Percentiles rank a stretch among this genome's conserved stretches.
Conservation (phyloP, 257 asterid genomes). For the Agastache rugosa region DNA sequence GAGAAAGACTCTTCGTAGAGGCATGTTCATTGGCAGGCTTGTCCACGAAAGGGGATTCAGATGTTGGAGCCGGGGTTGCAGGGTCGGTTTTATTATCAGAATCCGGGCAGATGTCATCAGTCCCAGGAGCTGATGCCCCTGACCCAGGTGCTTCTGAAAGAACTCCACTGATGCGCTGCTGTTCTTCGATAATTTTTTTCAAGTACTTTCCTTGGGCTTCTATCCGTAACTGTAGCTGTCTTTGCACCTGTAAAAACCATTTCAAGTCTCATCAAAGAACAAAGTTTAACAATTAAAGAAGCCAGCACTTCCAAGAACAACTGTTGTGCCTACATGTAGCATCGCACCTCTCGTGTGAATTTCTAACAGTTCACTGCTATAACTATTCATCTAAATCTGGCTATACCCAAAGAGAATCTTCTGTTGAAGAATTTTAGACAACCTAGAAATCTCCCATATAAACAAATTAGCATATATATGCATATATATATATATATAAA, state of each 20-base stretch:
- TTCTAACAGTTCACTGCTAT: slow-evolving; percentile 5
- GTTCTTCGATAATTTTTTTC: slow-evolving; percentile 96
- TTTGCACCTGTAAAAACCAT: slow-evolving; percentile 72
- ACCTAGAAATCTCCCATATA: slow-evolving; percentile 1
- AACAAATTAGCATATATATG: too few relatives aligned
- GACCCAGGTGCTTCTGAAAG: slow-evolving; percentile 66
- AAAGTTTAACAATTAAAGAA: neutral
- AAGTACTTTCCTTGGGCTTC: slow-evolving; percentile 99
- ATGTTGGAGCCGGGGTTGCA: slow-evolving; percentile 83
- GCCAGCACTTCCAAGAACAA: slow-evolving; percentile 16
- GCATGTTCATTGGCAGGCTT: slow-evolving; percentile 55
- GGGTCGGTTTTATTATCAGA: slow-evolving; percentile 67
- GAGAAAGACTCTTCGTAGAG: slow-evolving; percentile 62
- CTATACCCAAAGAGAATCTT: neutral
- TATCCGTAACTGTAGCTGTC: slow-evolving; percentile 87
- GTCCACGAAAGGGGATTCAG: slow-evolving; percentile 62
- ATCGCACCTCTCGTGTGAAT: neutral
- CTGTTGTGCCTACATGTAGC: neutral
- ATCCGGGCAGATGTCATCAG: slow-evolving; percentile 51
- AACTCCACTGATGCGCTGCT: slow-evolving; percentile 80
- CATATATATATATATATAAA: too few relatives aligned
- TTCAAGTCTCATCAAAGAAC: slow-evolving; percentile 7
- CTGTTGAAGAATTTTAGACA: neutral
- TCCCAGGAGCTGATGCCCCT: slow-evolving; percentile 51
- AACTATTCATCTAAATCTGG: slow-evolving; percentile 17